These are phyloP conservation scores for Alternaria gansuensis DNA, from an alignment of 2,329 filamentous ascomycete genomes.

Conservation along the genomic window DNA sequence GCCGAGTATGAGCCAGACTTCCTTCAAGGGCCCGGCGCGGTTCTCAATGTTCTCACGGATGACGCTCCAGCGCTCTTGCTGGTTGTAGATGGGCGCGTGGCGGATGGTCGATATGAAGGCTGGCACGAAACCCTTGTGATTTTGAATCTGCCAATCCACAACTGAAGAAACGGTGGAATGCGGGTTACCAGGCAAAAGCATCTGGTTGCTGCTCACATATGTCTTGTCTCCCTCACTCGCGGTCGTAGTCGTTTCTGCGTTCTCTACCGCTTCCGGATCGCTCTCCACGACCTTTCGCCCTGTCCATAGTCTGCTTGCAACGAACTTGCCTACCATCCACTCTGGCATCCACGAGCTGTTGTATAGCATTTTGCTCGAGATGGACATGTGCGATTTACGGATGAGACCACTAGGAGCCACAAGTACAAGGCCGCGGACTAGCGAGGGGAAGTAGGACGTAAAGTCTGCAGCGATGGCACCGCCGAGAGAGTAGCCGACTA, in stretches of 20 bases:
- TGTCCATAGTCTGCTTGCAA: slow-evolving; percentile 44
- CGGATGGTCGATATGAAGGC: slow-evolving; percentile 77
- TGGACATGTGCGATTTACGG: slow-evolving; percentile 68
- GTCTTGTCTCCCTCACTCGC: slow-evolving; percentile 30
- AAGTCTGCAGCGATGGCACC: slow-evolving; percentile 78
- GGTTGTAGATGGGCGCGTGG: slow-evolving; percentile 72
- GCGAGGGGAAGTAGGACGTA: slow-evolving; percentile 71
- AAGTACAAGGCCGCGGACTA: slow-evolving; percentile 75
- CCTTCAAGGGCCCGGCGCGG: slow-evolving; percentile 53
- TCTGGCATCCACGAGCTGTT: slow-evolving; percentile 68
- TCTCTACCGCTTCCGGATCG: slow-evolving; percentile 34
- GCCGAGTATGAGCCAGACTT: slow-evolving; percentile 72
- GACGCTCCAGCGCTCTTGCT: slow-evolving; percentile 68
- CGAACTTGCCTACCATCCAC: slow-evolving; percentile 60
- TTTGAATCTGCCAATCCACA: slow-evolving; percentile 73
- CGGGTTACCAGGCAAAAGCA: slow-evolving; percentile 62
- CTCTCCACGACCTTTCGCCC: slow-evolving; percentile 40
- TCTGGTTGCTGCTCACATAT: slow-evolving; percentile 32
- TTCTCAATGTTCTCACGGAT: slow-evolving; percentile 57
- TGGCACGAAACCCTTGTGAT: slow-evolving; percentile 72
- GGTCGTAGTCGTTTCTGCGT: slow-evolving; percentile 25
- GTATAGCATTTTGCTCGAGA: slow-evolving; percentile 70
- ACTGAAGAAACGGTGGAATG: slow-evolving; percentile 68
- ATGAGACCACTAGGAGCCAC: slow-evolving; percentile 83
- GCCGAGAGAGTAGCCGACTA: slow-evolving; percentile 83